Percentiles rank a stretch among this genome's conserved stretches.
phyloP scores from a whole-genome alignment of 1,284 basidiomycete genomes.

The Trametes versicolor region DNA sequence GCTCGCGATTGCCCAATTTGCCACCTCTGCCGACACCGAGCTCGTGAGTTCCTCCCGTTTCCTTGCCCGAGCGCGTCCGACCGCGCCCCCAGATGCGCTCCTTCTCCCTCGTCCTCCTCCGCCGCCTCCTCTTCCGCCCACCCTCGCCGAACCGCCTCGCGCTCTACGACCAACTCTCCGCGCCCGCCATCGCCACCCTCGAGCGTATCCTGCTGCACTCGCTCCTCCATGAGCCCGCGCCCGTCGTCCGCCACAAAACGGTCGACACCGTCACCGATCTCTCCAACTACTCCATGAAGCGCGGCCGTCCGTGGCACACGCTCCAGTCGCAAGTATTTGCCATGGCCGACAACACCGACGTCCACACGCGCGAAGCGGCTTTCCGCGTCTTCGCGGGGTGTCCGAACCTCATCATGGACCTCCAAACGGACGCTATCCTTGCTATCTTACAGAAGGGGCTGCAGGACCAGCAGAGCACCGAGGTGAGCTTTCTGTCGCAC shows the following conservation, averaged over 20 bases:
- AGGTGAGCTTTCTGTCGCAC: constrained; percentile 52
- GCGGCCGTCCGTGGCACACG: constrained; percentile 81
- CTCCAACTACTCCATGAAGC: constrained; percentile 74
- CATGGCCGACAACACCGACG: constrained; percentile 62
- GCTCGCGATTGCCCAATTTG: constrained; percentile 78
- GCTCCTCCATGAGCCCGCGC: constrained; percentile 64
- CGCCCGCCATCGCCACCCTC: constrained; percentile 68
- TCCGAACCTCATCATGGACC: constrained; percentile 76
- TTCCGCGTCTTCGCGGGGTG: constrained; percentile 75
- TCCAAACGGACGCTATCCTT: constrained; percentile 73
- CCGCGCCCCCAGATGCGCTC: constrained; percentile 71
- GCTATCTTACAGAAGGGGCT: constrained; percentile 70
- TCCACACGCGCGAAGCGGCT: constrained; percentile 60
- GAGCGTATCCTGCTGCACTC: constrained; percentile 77
- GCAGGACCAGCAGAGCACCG: constrained; percentile 67
- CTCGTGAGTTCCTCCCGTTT: constrained; percentile 58
- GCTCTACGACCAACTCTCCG: constrained; percentile 78
- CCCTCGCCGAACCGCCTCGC: constrained; percentile 49
- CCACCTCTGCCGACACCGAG: constrained; percentile 75
- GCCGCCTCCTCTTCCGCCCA: constrained; percentile 76
- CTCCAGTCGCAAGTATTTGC: constrained; percentile 74
- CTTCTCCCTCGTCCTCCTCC: constrained; percentile 80
- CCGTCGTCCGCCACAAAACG: constrained; percentile 69
- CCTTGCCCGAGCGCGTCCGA: not conserved
- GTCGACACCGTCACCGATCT: constrained; percentile 80